A percentile compares a stretch with the other conserved stretches of the same genome.
Evolutionary conservation across 2,329 filamentous ascomycete species (phyloP).

Genomic region (Diaporthe aspalathi): DNA sequence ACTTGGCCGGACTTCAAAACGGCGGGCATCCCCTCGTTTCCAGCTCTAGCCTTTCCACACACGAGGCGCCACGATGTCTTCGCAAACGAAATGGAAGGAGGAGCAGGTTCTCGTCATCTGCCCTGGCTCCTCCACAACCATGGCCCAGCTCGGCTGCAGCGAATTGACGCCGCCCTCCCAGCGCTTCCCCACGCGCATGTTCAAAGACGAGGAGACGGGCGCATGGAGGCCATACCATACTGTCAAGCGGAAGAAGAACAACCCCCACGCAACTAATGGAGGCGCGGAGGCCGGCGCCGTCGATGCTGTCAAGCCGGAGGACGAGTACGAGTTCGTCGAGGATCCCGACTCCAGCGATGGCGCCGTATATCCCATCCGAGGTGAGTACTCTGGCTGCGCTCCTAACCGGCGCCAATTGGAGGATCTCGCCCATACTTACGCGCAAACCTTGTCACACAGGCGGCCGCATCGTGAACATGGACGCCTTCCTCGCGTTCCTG

Average conservation of each 20-base stretch:
- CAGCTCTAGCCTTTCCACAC: not conserved
- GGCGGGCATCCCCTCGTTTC: conserved; percentile 23
- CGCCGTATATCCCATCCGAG: conserved; percentile 85
- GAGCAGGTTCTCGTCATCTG: conserved; percentile 78
- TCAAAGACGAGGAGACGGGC: conserved; percentile 82
- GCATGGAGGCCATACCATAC: conserved; percentile 83
- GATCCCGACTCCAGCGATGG: conserved; percentile 89
- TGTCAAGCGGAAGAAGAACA: conserved; percentile 72
- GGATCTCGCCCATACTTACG: not conserved
- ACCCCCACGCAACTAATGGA: conserved; percentile 39
- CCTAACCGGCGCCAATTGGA: not conserved
- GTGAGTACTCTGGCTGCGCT: conserved; percentile 49
- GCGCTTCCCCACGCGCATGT: conserved; percentile 94
- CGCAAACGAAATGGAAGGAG: conserved; percentile 71
- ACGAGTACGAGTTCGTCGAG: conserved; percentile 82
- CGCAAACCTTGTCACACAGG: conserved; percentile 52
- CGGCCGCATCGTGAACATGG: conserved; percentile 89
- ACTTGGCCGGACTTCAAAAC: conserved; percentile 20
- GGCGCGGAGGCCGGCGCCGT: conserved; percentile 44
- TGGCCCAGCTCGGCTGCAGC: conserved; percentile 89
- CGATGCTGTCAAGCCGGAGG: conserved; percentile 61
- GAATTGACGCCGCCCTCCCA: conserved; percentile 92
- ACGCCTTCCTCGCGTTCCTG: conserved; percentile 91
- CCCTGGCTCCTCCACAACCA: conserved; percentile 87
- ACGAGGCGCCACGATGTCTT: conserved; percentile 57